A percentile compares a stretch with the other conserved stretches of the same genome.
These are phyloP conservation scores for Leccinum variabile DNA, from an alignment of 1,284 basidiomycete genomes.

Conservation along the genomic window DNA sequence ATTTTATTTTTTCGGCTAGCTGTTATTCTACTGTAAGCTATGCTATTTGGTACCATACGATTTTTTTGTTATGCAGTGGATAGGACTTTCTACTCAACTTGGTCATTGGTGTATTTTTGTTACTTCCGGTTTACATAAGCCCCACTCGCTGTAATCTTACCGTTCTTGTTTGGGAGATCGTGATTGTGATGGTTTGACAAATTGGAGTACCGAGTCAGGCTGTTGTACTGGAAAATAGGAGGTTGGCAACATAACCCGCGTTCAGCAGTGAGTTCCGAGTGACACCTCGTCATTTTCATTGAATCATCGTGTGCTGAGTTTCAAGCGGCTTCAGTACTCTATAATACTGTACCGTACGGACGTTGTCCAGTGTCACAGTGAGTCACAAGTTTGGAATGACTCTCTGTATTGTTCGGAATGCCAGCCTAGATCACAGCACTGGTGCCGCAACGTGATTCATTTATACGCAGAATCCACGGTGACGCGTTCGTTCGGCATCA, in stretches of 20 bases:
- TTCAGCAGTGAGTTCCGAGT: neutral
- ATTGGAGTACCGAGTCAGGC: neutral
- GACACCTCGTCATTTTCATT: neutral
- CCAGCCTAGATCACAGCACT: neutral
- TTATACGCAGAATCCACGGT: neutral
- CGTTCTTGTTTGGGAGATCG: neutral
- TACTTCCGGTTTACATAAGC: neutral
- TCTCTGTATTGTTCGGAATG: neutral
- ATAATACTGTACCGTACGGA: neutral
- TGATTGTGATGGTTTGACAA: neutral
- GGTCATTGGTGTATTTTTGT: neutral
- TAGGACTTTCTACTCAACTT: slow-evolving; percentile 3
- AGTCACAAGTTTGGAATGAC: neutral
- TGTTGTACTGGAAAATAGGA: neutral
- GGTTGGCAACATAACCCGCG: neutral
- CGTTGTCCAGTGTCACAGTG: neutral
- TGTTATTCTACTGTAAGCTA: slow-evolving; percentile 13
- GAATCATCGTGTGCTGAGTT: neutral
- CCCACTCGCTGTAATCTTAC: slow-evolving; percentile 9
- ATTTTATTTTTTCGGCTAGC: slow-evolving; percentile 5
- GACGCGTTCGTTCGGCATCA: neutral
- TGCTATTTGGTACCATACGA: slow-evolving; percentile 25
- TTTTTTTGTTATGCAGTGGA: neutral
- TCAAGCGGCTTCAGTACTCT: neutral
- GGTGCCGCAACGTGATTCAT: neutral